These are phyloP conservation scores for Fusarium proliferatum DNA, from an alignment of 2,329 filamentous ascomycete genomes.

Conservation along the genomic window DNA sequence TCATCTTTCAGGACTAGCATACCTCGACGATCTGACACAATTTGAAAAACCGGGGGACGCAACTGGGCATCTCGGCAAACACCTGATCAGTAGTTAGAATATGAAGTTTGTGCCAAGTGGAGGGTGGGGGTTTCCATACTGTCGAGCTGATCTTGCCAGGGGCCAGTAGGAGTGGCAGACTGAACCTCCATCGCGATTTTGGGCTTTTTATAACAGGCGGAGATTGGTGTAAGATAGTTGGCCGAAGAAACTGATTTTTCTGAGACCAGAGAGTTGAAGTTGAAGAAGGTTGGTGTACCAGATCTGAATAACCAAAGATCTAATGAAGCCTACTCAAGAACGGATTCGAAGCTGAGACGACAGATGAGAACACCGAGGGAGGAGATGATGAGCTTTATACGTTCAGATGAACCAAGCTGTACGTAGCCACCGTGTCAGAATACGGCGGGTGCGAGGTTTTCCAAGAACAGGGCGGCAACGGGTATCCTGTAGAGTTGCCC, in stretches of 20 bases:
- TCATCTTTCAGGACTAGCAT: constrained; percentile 41
- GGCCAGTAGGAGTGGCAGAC: constrained; percentile 39
- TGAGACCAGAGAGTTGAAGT: background rate
- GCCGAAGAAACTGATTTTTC: background rate
- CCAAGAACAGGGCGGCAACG: constrained; percentile 16
- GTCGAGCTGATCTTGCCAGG: constrained; percentile 69
- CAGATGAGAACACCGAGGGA: constrained; percentile 1
- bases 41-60: constrained; percentile 70
- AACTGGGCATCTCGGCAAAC: constrained; percentile 67
- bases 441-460: constrained; percentile 30
- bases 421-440: constrained; percentile 21
- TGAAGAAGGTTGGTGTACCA: background rate
- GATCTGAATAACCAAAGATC: background rate
- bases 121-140: constrained; percentile 55
- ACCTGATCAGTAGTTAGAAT: constrained; percentile 54
- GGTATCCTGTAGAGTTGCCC: constrained; percentile 24
- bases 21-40: constrained; percentile 82
- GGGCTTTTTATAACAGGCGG: background rate
- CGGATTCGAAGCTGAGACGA: constrained; percentile 4
- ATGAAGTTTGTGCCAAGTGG: background rate
- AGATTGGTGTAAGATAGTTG: background rate
- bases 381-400: constrained; percentile 38
- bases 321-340: background rate
- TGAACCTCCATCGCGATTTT: constrained; percentile 38
- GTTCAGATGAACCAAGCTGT: constrained; percentile 13